Base-by-base conservation (phyloP, 306 rosid species). In the Chamaecrista fasciculata region DNA sequence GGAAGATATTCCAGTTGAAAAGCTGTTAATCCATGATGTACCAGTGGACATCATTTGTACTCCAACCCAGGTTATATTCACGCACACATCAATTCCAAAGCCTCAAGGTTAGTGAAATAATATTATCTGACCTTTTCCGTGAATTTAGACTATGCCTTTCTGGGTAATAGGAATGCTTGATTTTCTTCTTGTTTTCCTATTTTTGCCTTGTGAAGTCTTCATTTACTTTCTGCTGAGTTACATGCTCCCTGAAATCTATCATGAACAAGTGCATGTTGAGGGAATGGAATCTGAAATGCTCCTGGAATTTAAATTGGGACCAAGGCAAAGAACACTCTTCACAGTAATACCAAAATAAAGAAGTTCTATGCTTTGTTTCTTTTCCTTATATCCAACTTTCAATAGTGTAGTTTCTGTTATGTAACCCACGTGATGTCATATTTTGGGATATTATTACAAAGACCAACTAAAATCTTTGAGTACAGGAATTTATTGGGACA, bases 21-120 rank as follows among this genome's bases (percentile, higher is more conserved):
- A 90, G 81, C 85, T 90, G 58, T 75, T 86, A 67, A 77, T 92
- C 80, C 96, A 87, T 70, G 96, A 92, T 46, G 96, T 92, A 48
- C 98, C 95, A 0, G 96, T 92, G 19, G 98, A 92, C 74, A 87
- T 89, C 76, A 85, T 92, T 59, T 92, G 98, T 87, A 87, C 98
- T 42, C 96, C 96, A 2, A 86, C 89, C 15, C 86, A 80, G 61
- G 86, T 87, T 80, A 87, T 87, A 50, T 87, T 83, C 63, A 90
- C 96, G 20, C 36, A 81, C 62, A 86, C 89, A 23, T 66, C 72
- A 29, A 90, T 92, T 70, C 95, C 91, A 10, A 87, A 90, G 80
- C 96, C 98, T 73, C 93, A 90, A 89, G 98, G 96, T 92, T 72
- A 55, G 84, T 78, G 28, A 61, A 72, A 50, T n/a, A 74, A 12